Evolutionary conservation across 441 rosid genomes (phyloP).

Genomic region (Euphorbia celastroides): DNA sequence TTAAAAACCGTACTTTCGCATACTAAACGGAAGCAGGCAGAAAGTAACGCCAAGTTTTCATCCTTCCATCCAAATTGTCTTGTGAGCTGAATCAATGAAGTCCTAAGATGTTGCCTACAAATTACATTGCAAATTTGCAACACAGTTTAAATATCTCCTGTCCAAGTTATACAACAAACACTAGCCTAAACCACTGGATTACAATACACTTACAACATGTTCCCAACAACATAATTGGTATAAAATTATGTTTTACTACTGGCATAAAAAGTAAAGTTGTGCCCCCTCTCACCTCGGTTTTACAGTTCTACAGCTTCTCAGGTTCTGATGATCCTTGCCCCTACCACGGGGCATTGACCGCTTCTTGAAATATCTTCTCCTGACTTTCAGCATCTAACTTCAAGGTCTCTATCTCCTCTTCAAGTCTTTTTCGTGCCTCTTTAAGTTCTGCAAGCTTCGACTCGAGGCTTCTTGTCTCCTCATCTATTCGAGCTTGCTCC

Average conservation of each 20-base stretch:
- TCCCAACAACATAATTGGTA: background rate
- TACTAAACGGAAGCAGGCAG: no score
- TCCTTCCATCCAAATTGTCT: background rate
- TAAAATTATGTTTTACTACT: background rate
- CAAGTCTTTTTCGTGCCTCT: conserved; percentile 29
- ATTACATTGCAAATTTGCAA: background rate
- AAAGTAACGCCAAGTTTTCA: no score
- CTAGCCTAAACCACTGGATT: conserved; percentile 13
- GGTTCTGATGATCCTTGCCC: background rate
- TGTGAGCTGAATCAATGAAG: background rate
- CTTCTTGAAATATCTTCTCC: conserved; percentile 30
- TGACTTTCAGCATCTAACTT: conserved; percentile 31
- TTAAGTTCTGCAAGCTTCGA: conserved; percentile 26
- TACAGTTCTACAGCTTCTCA: background rate
- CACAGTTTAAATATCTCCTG: background rate
- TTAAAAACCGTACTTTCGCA: no score
- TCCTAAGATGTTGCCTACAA: background rate
- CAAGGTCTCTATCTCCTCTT: conserved; percentile 34
- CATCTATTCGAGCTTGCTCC: conserved; percentile 30
- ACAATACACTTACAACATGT: conserved; percentile 6
- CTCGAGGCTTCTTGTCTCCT: conserved; percentile 34
- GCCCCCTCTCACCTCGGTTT: background rate
- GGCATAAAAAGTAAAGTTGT: background rate
- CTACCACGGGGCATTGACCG: conserved; percentile 40
- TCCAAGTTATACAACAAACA: background rate